Base-by-base conservation (phyloP, 352 stramenopile species). In the Elongisporangium undulatum region DNA sequence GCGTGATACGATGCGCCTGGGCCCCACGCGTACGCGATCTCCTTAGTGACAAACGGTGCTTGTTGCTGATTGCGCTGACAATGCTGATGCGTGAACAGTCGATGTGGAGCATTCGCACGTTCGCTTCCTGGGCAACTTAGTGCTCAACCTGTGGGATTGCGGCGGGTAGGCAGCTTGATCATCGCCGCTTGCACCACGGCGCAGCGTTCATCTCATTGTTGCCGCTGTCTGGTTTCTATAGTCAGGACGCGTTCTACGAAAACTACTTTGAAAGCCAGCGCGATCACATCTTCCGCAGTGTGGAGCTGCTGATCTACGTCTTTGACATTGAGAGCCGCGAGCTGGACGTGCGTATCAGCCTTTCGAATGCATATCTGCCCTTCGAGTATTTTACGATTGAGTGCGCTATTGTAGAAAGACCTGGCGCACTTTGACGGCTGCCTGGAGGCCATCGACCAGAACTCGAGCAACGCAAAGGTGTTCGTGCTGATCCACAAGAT, bases 401-500 rank as follows among this genome's bases (percentile, higher is more conserved):
- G 39, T 63, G 29, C 15, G 21, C 23, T 23, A 23, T 68, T 82
- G 39, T 82, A 98, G 75, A 99, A 98, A 83, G 97, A 99, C 66
- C 95, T 99, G 78, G 87, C 96, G 53, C 95, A 99, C 64, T 99
- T 99, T 74, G 87, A 96, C 41, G 95, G 94, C 10, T 98, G 98
- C 39, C 71, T 99, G 20, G 96, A 99, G 74, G 97, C 97, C 1
- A 97, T 99, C 59, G 95, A 98, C 76, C 93, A 99, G 62, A 98
- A 99, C 83, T 99, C 92, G 48, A 97, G 95, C 48, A 98, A 99
- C 69, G 96, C 97, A n/a, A 94, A 97, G 55, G 95, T 99, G 50
- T 99, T 99, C 72, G 96, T 99, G 51, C 83, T 99, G 20, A 97
- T 99, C 55, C 97, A 99, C 84, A 99, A 99, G 82, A 99, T 99